Conservation (phyloP, 768 basidiomycete species). For the Tylopilus plumbeoviolaceoides region DNA sequence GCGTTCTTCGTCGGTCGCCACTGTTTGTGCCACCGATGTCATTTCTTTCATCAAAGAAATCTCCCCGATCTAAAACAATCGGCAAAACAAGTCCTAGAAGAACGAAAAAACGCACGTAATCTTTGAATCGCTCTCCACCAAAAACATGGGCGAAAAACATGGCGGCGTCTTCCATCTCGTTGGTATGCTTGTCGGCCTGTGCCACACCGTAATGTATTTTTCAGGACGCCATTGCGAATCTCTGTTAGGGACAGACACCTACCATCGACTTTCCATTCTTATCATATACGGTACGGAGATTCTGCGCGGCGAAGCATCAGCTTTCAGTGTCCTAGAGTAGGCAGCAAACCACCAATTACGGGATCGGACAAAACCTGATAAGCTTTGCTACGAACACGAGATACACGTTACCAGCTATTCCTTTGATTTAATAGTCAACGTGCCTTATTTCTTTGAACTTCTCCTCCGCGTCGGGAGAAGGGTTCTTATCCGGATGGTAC, state of each 20-base stretch:
- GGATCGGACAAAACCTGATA: conserved; percentile 89
- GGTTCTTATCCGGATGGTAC: conserved; percentile 97
- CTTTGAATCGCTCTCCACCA: conserved; percentile 87
- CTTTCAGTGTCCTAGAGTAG: conserved; percentile 2
- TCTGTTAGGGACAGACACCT: conserved; percentile 21
- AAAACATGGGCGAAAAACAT: conserved; percentile 96
- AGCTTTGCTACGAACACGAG: conserved; percentile 64
- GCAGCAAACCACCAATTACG: conserved; percentile 40
- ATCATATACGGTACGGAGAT: conserved; percentile 87
- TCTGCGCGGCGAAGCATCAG: conserved; percentile 38
- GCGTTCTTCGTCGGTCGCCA: conserved; percentile 92
- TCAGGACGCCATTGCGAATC: conserved; percentile 6
- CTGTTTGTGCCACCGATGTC: conserved; percentile 77
- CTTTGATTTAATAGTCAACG: conserved; percentile 17
- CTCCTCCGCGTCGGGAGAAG: conserved; percentile 87
- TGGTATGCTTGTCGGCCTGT: conserved; percentile 76
- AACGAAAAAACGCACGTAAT: conserved; percentile 61
- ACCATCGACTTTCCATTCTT: conserved; percentile 92
- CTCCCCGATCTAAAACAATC: conserved; percentile 79
- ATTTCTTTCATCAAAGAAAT: conserved; percentile 94
- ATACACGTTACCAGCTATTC: conserved; percentile 14
- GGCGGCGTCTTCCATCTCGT: conserved; percentile 85
- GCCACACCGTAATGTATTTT: conserved; percentile 1
- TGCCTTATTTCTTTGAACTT: conserved; percentile 97
- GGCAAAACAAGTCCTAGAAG: background rate